Conservation (phyloP, 2,329 filamentous ascomycete genomes). For the Cladophialophora chaetospira region DNA sequence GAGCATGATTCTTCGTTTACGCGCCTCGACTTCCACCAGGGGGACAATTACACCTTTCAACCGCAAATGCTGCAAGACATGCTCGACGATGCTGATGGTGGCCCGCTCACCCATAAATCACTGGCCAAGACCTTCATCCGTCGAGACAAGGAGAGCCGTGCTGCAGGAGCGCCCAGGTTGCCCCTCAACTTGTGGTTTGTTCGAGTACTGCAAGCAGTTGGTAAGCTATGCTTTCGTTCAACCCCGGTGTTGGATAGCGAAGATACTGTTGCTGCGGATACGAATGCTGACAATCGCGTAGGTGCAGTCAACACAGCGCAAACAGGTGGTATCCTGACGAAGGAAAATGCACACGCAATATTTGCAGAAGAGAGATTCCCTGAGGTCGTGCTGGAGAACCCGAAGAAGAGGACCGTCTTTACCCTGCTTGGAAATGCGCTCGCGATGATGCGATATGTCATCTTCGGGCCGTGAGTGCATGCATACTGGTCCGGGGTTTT, state of each 20-base stretch:
- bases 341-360: constrained; percentile 33
- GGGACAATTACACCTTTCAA: constrained; percentile 40
- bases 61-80: constrained; percentile 38
- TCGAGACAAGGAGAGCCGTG: constrained; percentile 35
- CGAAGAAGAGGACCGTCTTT: constrained; percentile 29
- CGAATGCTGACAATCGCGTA: too few relatives aligned
- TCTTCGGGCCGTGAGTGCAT: constrained; percentile 14
- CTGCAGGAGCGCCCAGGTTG: constrained; percentile 32
- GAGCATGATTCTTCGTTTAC: constrained; percentile 42
- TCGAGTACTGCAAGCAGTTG: constrained; percentile 35
- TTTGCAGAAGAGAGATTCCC: constrained; percentile 40
- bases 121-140: constrained; percentile 37
- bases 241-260: too few relatives aligned
- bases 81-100: constrained; percentile 37
- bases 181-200: constrained; percentile 36
- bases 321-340: constrained; percentile 32
- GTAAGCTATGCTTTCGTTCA: too few relatives aligned
- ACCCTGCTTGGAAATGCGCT: constrained; percentile 30
- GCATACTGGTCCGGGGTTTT: background rate
- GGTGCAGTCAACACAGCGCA: constrained; percentile 34
- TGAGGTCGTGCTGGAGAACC: constrained; percentile 36
- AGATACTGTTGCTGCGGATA: too few relatives aligned
- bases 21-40: constrained; percentile 39
- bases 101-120: constrained; percentile 35
- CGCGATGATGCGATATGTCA: constrained; percentile 26